Evolutionary conservation across 2,329 filamentous ascomycete species (phyloP), one percentile per base, ranked within the genome.

Genomic region (Periconia sp.): DNA sequence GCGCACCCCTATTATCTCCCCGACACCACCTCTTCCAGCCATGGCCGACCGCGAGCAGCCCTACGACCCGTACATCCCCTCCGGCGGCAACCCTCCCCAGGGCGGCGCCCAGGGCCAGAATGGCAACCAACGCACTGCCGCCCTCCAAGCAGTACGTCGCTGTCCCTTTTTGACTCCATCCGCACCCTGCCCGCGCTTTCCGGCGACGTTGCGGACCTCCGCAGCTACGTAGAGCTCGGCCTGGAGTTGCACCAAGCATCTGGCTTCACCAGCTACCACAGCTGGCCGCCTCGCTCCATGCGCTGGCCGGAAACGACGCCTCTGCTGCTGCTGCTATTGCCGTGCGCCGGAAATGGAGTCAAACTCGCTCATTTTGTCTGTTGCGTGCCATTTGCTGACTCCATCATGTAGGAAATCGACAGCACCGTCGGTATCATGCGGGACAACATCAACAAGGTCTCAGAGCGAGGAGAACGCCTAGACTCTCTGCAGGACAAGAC

Each of bases 371-470:
- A n/a, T n/a, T n/a, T n/a, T n/a, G n/a, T n/a, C n/a, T n/a, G n/a
- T n/a, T n/a, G n/a, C n/a, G 26, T 29, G 21, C 25, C 12, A 18
- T 34, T 42, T 42, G 43, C 54, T 58, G 40, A 59, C 54, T 33
- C 29, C 15, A 24, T 24, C 10, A 29, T 21, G 16, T 34, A 99
- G 94, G 88, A 97, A 95, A 96, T 99, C 74, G 88, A 97, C 72
- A 89, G 92, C 68, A 96, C 92, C 37, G 90, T 96, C 63, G 87
- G 87, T 68, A 89, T 94, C 57, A 96, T 99, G 92, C 85, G 88
- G 65, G 87, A 96, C 72, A 99, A 99, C 78, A 95, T 99, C 80
- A 91, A 92, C 79, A 95, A 94, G 75, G 89, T 96, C 51, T 91
- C 89, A 30, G 86, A 96, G 74, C 91, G 94, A 80, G 94, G 94